Percentiles rank a stretch among this genome's conserved stretches.
These are phyloP conservation scores for Hygrophorus pudorinus DNA, from an alignment of 768 basidiomycete genomes.

Conservation along the genomic window DNA sequence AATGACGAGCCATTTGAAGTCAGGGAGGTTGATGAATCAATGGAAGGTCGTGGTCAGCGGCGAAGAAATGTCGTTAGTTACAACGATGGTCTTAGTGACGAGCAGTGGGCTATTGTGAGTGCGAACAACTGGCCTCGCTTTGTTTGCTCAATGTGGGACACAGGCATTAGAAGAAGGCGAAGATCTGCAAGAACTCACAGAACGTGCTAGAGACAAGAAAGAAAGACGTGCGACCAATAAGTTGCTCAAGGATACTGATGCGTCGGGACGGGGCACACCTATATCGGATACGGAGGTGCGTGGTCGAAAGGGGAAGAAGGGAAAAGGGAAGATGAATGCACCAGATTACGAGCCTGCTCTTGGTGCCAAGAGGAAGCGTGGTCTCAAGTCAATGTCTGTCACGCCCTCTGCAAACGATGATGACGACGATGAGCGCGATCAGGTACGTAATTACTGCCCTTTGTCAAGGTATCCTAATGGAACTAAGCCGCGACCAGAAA, in stretches of 20 bases:
- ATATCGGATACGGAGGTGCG: slow-evolving; percentile 50
- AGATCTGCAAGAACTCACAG: slow-evolving; percentile 64
- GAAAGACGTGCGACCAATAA: slow-evolving; percentile 53
- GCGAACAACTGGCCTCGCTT: slow-evolving; percentile 2
- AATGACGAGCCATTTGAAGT: slow-evolving; percentile 70
- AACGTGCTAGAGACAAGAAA: slow-evolving; percentile 54
- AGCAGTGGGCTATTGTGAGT: slow-evolving; percentile 81
- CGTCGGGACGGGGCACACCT: slow-evolving; percentile 56
- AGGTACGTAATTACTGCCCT: slow-evolving; percentile 32
- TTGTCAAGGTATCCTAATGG: slow-evolving; percentile 2
- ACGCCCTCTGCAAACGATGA: slow-evolving; percentile 73
- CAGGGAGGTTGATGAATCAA: slow-evolving; percentile 47
- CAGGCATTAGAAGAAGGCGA: slow-evolving; percentile 77
- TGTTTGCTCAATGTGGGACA: not conserved
- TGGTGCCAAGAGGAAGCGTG: slow-evolving; percentile 70
- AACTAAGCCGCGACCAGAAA: slow-evolving; percentile 41
- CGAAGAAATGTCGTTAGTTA: slow-evolving; percentile 81
- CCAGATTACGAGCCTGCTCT: slow-evolving; percentile 39
- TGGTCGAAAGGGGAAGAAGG: slow-evolving; percentile 56
- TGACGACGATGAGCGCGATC: slow-evolving; percentile 67
- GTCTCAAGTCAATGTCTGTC: slow-evolving; percentile 62
- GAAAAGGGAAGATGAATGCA: slow-evolving; percentile 37
- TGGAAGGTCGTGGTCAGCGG: slow-evolving; percentile 81
- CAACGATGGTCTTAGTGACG: slow-evolving; percentile 89
- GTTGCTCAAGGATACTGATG: slow-evolving; percentile 46